These are phyloP conservation scores for Amniculicola lignicola DNA, from an alignment of 495 filamentous ascomycete genomes.

Conservation along the genomic window DNA sequence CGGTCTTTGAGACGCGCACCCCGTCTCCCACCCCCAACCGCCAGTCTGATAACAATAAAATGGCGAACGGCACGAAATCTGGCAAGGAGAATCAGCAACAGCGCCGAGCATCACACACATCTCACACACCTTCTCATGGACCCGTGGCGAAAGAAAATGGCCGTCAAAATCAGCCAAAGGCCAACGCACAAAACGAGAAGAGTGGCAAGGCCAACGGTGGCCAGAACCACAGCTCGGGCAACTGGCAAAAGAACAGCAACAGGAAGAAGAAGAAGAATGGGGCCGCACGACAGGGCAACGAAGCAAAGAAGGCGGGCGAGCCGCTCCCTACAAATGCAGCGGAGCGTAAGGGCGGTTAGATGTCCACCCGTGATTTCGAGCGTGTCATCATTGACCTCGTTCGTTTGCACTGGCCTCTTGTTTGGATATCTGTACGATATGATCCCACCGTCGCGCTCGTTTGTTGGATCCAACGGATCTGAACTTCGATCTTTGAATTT, in stretches of 20 bases:
- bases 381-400: background rate
- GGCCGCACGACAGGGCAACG: conserved; percentile 16
- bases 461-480: background rate
- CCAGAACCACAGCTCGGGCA: conserved; percentile 9
- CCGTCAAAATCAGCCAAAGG: conserved; percentile 9
- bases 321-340: conserved; percentile 40
- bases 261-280: conserved; percentile 32
- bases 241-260: conserved; percentile 24
- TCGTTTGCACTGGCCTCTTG: background rate
- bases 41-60: conserved; percentile 16
- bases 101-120: conserved; percentile 37
- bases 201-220: conserved; percentile 10
- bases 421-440: background rate
- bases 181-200: conserved; percentile 4
- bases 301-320: conserved; percentile 31
- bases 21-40: conserved; percentile 45
- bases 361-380: background rate
- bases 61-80: conserved; percentile 11
- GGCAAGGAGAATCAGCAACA: conserved; percentile 27
- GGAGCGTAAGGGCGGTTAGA: conserved; percentile 46
- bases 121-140: conserved; percentile 29
- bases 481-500: too few species aligned
- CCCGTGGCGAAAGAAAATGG: conserved; percentile 8
- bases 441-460: background rate
- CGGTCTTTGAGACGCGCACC: conserved; percentile 48